phyloP scores from a whole-genome alignment of 768 basidiomycete genomes.

The Tricholoma sp. region DNA sequence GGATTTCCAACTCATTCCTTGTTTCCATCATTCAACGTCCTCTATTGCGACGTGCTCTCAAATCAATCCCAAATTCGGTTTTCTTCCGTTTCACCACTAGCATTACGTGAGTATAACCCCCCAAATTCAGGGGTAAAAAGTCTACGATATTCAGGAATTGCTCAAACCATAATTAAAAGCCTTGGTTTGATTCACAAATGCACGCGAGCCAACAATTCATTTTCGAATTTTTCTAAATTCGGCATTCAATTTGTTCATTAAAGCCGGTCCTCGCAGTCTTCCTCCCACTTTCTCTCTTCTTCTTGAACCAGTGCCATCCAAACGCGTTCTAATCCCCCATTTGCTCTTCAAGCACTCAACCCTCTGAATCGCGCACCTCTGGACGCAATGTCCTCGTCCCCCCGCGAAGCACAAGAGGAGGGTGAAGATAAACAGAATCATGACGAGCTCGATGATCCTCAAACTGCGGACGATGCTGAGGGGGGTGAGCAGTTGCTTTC shows the following conservation, averaged over 20 bases:
- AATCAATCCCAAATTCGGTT: constrained; percentile 31
- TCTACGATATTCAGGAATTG: constrained; percentile 41
- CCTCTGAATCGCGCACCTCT: constrained; percentile 23
- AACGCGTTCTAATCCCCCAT: constrained; percentile 24
- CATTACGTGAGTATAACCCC: constrained; percentile 59
- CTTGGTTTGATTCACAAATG: constrained; percentile 49
- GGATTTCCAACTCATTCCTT: constrained; percentile 14
- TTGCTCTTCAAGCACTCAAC: constrained; percentile 16
- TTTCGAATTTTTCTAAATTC: constrained; percentile 60
- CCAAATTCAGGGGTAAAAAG: constrained; percentile 53
- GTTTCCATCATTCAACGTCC: constrained; percentile 15
- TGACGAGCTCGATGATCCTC: constrained; percentile 55
- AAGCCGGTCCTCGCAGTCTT: constrained; percentile 63
- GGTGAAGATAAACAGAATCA: constrained; percentile 46
- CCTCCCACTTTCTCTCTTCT: constrained; percentile 53
- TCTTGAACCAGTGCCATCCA: constrained; percentile 34
- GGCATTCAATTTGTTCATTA: constrained; percentile 71
- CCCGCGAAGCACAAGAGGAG: constrained; percentile 47
- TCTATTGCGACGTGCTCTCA: constrained; percentile 22
- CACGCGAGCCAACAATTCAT: constrained; percentile 71
- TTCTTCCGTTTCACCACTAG: constrained; percentile 21
- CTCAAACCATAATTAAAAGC: constrained; percentile 51
- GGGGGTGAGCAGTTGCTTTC: constrained; percentile 30
- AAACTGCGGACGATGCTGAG: constrained; percentile 33
- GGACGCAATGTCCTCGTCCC: constrained; percentile 58